Conservation (phyloP, 106 monocot species). For the Iris macrosiphon region DNA sequence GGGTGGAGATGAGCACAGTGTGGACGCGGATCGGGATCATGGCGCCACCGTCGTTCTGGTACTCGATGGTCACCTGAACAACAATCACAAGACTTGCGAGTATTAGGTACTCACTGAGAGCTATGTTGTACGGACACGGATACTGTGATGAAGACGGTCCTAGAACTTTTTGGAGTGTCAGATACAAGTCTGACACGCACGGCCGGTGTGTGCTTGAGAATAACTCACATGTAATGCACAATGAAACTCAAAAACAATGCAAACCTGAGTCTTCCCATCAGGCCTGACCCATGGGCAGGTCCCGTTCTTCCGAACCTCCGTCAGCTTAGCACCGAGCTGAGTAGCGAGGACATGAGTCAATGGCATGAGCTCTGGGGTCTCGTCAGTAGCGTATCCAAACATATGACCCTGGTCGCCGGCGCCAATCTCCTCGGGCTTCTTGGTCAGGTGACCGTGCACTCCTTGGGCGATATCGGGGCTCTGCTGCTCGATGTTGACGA, state of each 20-base stretch:
- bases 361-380: constrained; percentile 23
- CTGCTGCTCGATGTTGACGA: constrained; percentile 26
- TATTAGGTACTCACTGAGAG: too few species aligned
- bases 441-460: constrained; percentile 21
- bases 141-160: too few species aligned
- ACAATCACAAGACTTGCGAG: too few species aligned
- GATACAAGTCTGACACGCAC: too few species aligned
- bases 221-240: too few species aligned
- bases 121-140: too few species aligned
- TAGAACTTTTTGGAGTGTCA: too few species aligned
- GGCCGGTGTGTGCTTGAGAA: too few species aligned
- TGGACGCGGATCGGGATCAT: constrained; percentile 28
- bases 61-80: constrained; percentile 22
- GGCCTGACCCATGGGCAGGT: constrained; percentile 23
- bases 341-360: constrained; percentile 24
- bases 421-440: constrained; percentile 29
- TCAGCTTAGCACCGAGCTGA: constrained; percentile 21
- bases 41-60: constrained; percentile 16
- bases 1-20: constrained; percentile 24
- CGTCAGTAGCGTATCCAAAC: constrained; percentile 24
- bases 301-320: constrained; percentile 22
- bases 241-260: neutral
- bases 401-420: constrained; percentile 24
- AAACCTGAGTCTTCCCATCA: constrained; percentile 27
- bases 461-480: constrained; percentile 29